Percentiles rank a stretch among this genome's conserved stretches.
phyloP scores from a whole-genome alignment of 805 yeast genomes.

The Pichia cabralensis region DNA sequence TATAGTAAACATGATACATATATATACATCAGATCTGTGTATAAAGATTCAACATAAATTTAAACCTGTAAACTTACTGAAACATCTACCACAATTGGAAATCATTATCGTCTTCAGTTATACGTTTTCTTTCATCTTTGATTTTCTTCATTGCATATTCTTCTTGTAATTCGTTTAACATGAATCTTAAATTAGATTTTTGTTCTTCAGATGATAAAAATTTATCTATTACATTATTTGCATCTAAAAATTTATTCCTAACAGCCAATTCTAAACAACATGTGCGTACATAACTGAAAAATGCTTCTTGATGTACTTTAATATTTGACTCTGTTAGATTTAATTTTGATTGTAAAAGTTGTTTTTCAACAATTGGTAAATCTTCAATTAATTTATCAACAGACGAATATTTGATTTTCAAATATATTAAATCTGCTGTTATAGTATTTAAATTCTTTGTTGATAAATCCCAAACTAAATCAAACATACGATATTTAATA shows the following conservation, averaged over 20 bases:
- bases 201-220: conserved; percentile 9
- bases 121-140: conserved; percentile 9
- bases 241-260: conserved; percentile 18
- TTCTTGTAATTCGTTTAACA: conserved; percentile 16
- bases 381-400: conserved; percentile 16
- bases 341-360: conserved; percentile 5
- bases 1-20: too few relatives aligned
- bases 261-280: conserved; percentile 16
- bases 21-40: too few relatives aligned
- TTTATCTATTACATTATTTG: conserved; percentile 20
- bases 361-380: conserved; percentile 15
- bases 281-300: conserved; percentile 15
- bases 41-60: too few relatives aligned
- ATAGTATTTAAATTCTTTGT: conserved; percentile 10
- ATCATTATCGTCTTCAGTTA: conserved; percentile 24
- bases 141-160: conserved; percentile 9
- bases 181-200: conserved; percentile 4
- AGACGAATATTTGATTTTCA: conserved; percentile 17
- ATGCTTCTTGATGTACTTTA: conserved; percentile 14
- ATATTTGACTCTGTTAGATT: conserved; percentile 13
- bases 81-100: conserved; percentile 20
- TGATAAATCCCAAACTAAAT: too few relatives aligned
- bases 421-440: conserved; percentile 15
- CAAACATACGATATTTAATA: conserved; percentile 16
- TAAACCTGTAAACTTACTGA: too few relatives aligned